Percentiles rank a stretch among this genome's conserved stretches.
phyloP scores from a whole-genome alignment of 1,284 basidiomycete genomes.

The Ganoderma meredithae region DNA sequence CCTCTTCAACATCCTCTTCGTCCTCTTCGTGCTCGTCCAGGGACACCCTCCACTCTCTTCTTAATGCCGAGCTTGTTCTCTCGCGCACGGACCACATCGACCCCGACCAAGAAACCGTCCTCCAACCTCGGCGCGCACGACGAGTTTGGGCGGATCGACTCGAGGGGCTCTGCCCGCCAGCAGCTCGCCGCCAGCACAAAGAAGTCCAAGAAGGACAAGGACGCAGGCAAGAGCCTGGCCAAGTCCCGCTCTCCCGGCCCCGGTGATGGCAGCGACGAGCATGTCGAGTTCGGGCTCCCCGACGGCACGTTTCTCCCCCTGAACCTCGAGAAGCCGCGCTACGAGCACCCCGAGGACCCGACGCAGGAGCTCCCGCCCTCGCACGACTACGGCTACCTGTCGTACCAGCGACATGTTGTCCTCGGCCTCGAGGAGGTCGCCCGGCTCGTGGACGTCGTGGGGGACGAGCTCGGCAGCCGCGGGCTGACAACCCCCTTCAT shows the following conservation, averaged over 20 bases:
- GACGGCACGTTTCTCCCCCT: slow-evolving; percentile 71
- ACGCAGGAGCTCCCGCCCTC: slow-evolving; percentile 37
- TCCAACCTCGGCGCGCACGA: slow-evolving; percentile 47
- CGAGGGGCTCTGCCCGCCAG: slow-evolving; percentile 49
- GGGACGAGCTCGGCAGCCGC: slow-evolving; percentile 74
- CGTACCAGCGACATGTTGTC: slow-evolving; percentile 74
- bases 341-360: slow-evolving; percentile 38
- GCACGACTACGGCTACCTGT: slow-evolving; percentile 77
- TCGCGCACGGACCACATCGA: slow-evolving; percentile 61
- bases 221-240: slow-evolving; percentile 50
- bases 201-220: slow-evolving; percentile 61
- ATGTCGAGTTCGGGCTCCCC: slow-evolving; percentile 52
- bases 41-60: slow-evolving; percentile 38
- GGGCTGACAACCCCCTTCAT: slow-evolving; percentile 89
- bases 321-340: slow-evolving; percentile 58
- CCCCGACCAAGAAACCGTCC: slow-evolving; percentile 47
- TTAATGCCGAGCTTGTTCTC: slow-evolving; percentile 67
- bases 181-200: slow-evolving; percentile 38
- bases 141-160: slow-evolving; percentile 71
- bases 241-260: slow-evolving; percentile 46
- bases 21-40: slow-evolving; percentile 32
- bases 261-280: slow-evolving; percentile 39
- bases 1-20: slow-evolving; percentile 16
- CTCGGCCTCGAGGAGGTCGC: slow-evolving; percentile 80
- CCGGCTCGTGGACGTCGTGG: slow-evolving; percentile 73